Evolutionary conservation across 2,329 filamentous ascomycete species (phyloP), one percentile per base, ranked within the genome.

Genomic region (Teratosphaeriaceae sp.): DNA sequence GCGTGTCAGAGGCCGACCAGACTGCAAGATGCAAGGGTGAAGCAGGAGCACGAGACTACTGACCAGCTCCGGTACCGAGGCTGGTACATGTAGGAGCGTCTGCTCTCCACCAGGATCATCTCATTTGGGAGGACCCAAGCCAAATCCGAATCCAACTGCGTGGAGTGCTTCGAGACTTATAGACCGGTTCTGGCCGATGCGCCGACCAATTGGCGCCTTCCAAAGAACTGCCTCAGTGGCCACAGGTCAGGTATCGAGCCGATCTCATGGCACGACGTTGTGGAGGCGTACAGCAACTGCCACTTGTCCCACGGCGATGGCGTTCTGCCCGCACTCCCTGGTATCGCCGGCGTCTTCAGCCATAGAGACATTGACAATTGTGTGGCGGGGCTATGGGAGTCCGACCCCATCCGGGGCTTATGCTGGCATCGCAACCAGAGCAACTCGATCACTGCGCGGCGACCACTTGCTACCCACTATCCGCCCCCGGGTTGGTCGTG

Each of bases 271-370:
- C 15, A 16, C 15, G 7, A 15, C 11, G 15, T 34, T 34, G 30
- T 34, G 30, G 30, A 34, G 30, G 30, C 30, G 15, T 34, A 34
- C 16, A 34, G 9, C 30, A 34, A 34, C 8, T 34, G 30, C 30
- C 8, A 34, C 15, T 15, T 34, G 15, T 12, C 30, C 7, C 11
- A 18, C 6, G 30, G 12, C 11, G 11, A 34, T 15, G 30, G 15
- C 15, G 30, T 34, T 7, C 15, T 34, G 15, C 15, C 30, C 15
- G 30, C 30, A 8, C 16, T 34, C 8, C 15, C 30, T 8, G 30
- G 30, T 34, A 34, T 34, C 8, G 30, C 30, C 15, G 16, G 15
- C 15, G 30, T 34, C 6, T 18, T 34, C 11, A 34, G 30, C 11
- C 6, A 11, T 8, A 34, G 15, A 8, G 24, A 8, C 15, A 16